A percentile compares a stretch with the other conserved stretches of the same genome.
Evolutionary conservation across 1,284 basidiomycete species (phyloP).

Genomic region (Puccinia novopanici): DNA sequence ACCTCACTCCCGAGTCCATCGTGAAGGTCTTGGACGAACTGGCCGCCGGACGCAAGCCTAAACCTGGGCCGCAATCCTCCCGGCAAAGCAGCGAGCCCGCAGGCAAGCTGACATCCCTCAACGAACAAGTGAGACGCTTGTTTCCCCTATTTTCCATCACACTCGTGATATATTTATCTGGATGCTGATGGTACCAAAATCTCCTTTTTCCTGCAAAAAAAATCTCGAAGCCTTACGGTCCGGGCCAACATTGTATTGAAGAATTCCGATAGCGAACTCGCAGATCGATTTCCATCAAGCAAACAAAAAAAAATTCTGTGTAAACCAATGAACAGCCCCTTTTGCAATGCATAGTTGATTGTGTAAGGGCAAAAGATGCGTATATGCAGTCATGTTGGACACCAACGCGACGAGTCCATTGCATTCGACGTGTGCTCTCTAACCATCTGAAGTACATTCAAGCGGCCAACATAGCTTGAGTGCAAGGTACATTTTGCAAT

Average conservation of each 20-base stretch:
- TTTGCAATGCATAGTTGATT: background rate
- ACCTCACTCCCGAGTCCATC: constrained; percentile 87
- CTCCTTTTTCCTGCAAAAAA: background rate
- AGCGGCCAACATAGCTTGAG: too few species aligned
- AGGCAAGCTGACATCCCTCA: constrained; percentile 80
- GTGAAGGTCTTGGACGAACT: constrained; percentile 84
- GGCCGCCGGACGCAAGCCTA: constrained; percentile 79
- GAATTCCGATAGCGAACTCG: constrained; percentile 71
- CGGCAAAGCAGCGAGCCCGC: constrained; percentile 86
- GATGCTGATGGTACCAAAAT: background rate
- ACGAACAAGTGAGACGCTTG: constrained; percentile 68
- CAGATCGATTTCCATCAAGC: background rate
- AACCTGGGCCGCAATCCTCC: constrained; percentile 85
- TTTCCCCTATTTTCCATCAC: background rate
- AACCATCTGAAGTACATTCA: too few species aligned
- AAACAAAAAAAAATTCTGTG: background rate
- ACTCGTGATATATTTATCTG: background rate
- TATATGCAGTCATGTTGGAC: too few species aligned
- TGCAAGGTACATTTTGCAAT: too few species aligned
- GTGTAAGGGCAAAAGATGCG: too few species aligned
- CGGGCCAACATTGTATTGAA: constrained; percentile 80
- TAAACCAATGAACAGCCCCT: constrained; percentile 2
- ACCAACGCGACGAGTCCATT: too few species aligned
- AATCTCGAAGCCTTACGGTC: constrained; percentile 77
- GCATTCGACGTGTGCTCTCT: too few species aligned